Evolutionary conservation across 192 early-diverging fungal genomes (phyloP).

Genomic region (Rhizophagus clarus): DNA sequence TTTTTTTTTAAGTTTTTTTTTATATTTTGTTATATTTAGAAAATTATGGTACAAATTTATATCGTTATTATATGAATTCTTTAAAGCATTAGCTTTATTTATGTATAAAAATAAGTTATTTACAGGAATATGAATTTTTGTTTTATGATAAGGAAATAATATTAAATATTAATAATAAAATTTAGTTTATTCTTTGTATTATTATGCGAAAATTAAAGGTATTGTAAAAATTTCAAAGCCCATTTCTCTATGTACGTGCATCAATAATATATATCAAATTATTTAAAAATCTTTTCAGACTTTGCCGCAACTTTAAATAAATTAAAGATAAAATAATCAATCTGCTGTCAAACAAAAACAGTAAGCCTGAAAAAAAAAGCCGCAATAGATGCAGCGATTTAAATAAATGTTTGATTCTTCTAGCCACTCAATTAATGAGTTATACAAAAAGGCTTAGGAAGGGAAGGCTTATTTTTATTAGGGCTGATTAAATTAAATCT

Average conservation of each 20-base stretch:
- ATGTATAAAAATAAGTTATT: not conserved
- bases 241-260: no score
- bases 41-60: not conserved
- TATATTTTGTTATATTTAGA: no score
- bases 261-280: no score
- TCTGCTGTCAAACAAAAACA: not conserved
- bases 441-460: not conserved
- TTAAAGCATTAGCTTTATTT: not conserved
- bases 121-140: no score
- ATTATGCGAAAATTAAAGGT: no score
- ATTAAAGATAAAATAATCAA: not conserved
- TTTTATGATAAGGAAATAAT: no score
- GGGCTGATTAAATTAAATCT: not conserved
- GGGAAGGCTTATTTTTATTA: not conserved
- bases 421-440: not conserved
- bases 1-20: not conserved
- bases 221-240: no score
- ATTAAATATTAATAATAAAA: no score
- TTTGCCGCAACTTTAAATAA: not conserved
- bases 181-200: no score
- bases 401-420: not conserved
- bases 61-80: not conserved
- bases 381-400: not conserved
- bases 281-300: not conserved
- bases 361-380: not conserved